Evolutionary conservation across 306 rosid species (phyloP).

Genomic region (Astragalus glycyphyllos): DNA sequence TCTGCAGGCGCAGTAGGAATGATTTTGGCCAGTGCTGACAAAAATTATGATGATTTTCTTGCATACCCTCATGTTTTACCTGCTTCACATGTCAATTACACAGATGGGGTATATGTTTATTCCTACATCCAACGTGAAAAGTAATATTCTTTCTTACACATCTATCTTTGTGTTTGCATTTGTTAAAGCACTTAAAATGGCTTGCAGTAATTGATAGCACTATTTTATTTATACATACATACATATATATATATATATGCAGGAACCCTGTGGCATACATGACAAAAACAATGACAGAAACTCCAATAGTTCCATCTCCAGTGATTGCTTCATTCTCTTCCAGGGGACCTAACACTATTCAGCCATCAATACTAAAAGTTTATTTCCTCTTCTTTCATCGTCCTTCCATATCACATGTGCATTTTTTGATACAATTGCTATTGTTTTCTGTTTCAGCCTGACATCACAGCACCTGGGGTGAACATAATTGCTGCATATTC

Average conservation of each 20-base stretch:
- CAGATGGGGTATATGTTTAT: slow-evolving; percentile 49
- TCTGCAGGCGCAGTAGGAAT: slow-evolving; percentile 66
- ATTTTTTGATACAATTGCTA: not conserved
- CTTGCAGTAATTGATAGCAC: not conserved
- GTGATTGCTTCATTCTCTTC: slow-evolving; percentile 69
- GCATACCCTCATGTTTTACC: slow-evolving; percentile 60
- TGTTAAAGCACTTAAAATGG: not conserved
- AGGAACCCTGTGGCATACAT: slow-evolving; percentile 66
- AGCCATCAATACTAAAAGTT: slow-evolving; percentile 63
- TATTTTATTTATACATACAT: not conserved
- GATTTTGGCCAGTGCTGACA: slow-evolving; percentile 52
- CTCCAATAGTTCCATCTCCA: slow-evolving; percentile 59
- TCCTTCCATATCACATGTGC: not conserved
- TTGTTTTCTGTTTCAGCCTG: slow-evolving; percentile 56
- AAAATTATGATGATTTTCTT: slow-evolving; percentile 39
- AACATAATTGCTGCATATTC: slow-evolving; percentile 57
- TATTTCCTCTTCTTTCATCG: not conserved
- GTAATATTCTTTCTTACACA: slow-evolving; percentile 44
- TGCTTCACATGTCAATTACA: slow-evolving; percentile 53
- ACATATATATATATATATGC: not conserved
- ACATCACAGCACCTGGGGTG: slow-evolving; percentile 68
- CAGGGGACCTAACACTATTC: slow-evolving; percentile 62
- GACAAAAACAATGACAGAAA: slow-evolving; percentile 49
- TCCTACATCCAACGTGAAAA: slow-evolving; percentile 56
- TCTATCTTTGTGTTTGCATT: not conserved